Evolutionary conservation across 2,329 filamentous ascomycete species (phyloP), one percentile per base, ranked within the genome.

Genomic region (Diaporthe ilicicola): DNA sequence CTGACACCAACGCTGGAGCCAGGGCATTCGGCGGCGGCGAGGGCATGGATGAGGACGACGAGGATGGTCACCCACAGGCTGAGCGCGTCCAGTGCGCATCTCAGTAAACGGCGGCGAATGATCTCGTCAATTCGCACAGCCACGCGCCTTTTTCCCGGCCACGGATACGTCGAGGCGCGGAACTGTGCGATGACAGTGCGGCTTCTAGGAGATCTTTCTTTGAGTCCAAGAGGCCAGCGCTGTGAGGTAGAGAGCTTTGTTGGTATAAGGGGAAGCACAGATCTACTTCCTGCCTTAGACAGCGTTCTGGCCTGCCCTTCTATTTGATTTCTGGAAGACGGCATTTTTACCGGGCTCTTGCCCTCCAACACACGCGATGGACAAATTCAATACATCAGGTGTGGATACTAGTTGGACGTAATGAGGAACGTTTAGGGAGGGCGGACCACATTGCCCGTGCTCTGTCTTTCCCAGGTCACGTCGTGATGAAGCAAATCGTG

Each of bases 61-160:
- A 94, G 55, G 92, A 93, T 56, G 92, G 91, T 24, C 91, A 93
- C 74, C 87, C 90, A 17, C 92, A 92, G 73, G 92, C 86, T 61
- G 93, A 95, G 85, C 90, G 93, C 74, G 93, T 96, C 71, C 93
- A 96, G 86, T 96, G 93, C 82, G 93, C 93, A 70, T 94, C 93
- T 42, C 93, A 96, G 89, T 96, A 95, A 89, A 83, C 53, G n/a
- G 5, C 34, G 29, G 10, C 8, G 76, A 67, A 22, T 48, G 39
- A n/a, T 15, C 17, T 27, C 6, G 22, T 34, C 24, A 32, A 51
- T 19, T 39, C 32, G 42, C 32, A 27, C 51, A n/a, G 34, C 27
- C 27, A 12, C 27, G 32, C 27, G 22, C 32, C 27, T 39, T 22
- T 34, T 66, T 12, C 22, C 62, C 7, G 17, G 48, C 48, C 24